Evolutionary conservation across 192 early-diverging fungal species (phyloP).

Genomic region (Umbelopsis vinacea): DNA sequence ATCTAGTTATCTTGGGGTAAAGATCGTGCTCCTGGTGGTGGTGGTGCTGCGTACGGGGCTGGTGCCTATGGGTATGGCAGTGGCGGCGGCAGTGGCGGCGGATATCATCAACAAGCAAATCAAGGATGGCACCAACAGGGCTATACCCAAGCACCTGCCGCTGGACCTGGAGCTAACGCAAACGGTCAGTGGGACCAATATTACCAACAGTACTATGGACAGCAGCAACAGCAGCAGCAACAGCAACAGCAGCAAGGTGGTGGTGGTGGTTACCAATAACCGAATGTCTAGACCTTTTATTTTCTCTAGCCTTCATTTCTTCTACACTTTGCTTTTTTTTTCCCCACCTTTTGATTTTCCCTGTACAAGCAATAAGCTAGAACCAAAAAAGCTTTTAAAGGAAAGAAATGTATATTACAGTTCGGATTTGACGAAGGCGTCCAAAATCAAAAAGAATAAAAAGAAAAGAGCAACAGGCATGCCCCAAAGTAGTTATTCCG

Average conservation of each 20-base stretch:
- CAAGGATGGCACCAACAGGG: constrained; percentile 2
- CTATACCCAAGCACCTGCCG: constrained; percentile 27
- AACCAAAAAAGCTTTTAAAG: constrained; percentile 1
- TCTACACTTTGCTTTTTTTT: not conserved
- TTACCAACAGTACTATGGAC: constrained; percentile 42
- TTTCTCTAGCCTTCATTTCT: not conserved
- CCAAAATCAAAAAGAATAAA: constrained; percentile 8
- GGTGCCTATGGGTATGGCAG: constrained; percentile 17
- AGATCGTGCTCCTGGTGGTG: constrained; percentile 64
- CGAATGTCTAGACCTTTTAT: constrained; percentile 4
- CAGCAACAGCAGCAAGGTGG: not conserved
- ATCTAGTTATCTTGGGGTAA: constrained; percentile 86
- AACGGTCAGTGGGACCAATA: constrained; percentile 46
- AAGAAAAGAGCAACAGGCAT: not conserved
- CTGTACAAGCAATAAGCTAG: constrained; percentile 2
- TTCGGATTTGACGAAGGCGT: constrained; percentile 10
- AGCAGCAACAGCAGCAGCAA: not conserved
- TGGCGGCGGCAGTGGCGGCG: constrained; percentile 42
- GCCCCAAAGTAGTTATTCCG: not conserved
- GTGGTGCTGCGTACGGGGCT: constrained; percentile 35
- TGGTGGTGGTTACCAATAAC: constrained; percentile 5
- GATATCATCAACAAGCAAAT: constrained; percentile 33
- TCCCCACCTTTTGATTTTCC: not conserved
- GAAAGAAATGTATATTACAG: constrained; percentile 21
- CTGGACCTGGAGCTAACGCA: constrained; percentile 36